These are phyloP conservation scores for Beauveria asiatica DNA, from an alignment of 2,329 filamentous ascomycete genomes.

Conservation along the genomic window DNA sequence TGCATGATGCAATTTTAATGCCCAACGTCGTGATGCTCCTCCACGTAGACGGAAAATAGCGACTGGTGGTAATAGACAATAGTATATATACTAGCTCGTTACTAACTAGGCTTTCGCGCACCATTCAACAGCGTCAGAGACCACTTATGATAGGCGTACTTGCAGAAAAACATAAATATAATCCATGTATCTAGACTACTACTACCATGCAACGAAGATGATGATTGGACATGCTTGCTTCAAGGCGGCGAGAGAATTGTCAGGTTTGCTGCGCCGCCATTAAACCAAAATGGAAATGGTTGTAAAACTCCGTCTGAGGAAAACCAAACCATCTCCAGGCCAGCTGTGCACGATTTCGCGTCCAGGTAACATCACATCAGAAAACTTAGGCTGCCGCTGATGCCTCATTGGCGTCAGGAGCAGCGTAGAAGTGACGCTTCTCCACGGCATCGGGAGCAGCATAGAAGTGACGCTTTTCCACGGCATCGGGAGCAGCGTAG, in stretches of 20 bases:
- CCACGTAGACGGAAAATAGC: no score
- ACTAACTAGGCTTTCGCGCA: no score
- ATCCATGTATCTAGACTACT: no score
- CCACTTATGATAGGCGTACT: no score
- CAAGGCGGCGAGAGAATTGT: not conserved
- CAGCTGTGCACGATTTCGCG: not conserved
- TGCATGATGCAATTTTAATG: not conserved
- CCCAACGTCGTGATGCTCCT: no score
- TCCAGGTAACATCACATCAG: not conserved
- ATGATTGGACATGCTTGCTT: not conserved
- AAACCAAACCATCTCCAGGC: not conserved
- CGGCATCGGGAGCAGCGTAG: not conserved
- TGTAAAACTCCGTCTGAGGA: not conserved
- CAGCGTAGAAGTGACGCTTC: not conserved
- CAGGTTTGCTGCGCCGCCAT: not conserved
- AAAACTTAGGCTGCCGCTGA: no score
- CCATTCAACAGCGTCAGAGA: no score
- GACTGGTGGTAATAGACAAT: no score
- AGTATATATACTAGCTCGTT: no score
- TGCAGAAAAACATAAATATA: no score
- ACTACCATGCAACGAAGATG: no score
- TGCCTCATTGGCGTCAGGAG: not conserved
- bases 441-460: not conserved
- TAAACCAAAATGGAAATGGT: not conserved
- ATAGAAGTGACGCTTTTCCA: not conserved